Percentiles rank a stretch among this genome's conserved stretches.
Evolutionary conservation across 495 filamentous ascomycete genomes (phyloP).

Genomic region (Annulohypoxylon nitens): DNA sequence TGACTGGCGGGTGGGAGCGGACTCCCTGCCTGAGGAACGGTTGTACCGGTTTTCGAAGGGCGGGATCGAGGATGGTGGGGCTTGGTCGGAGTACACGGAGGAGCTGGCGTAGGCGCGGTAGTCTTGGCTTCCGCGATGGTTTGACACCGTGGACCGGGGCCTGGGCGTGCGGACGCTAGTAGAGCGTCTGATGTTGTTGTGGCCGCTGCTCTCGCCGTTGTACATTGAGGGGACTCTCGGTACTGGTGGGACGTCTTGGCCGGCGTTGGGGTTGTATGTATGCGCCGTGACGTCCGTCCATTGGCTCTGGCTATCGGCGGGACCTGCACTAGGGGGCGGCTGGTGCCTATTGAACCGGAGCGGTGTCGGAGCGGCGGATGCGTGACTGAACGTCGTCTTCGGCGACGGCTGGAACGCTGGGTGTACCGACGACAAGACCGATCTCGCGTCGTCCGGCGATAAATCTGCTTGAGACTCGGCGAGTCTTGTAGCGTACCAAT

Average conservation of each 20-base stretch:
- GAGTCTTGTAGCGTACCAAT: slow-evolving; percentile 44
- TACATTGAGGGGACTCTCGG: slow-evolving; percentile 41
- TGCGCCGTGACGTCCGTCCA: slow-evolving; percentile 47
- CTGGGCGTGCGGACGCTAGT: not conserved
- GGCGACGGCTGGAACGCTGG: slow-evolving; percentile 48
- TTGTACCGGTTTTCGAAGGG: not conserved
- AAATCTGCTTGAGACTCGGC: not conserved
- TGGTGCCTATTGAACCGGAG: slow-evolving; percentile 32
- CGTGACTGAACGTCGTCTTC: slow-evolving; percentile 3
- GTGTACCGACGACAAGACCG: slow-evolving; percentile 46
- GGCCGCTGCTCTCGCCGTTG: not conserved
- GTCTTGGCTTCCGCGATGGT: not conserved
- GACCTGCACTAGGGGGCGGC: not conserved
- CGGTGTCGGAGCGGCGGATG: slow-evolving; percentile 41
- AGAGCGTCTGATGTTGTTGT: not conserved
- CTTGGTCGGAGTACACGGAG: not conserved
- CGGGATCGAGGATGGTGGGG: not conserved
- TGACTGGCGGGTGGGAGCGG: not conserved
- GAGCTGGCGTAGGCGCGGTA: not conserved
- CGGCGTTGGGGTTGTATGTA: slow-evolving; percentile 9
- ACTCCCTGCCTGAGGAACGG: not conserved
- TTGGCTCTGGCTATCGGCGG: not conserved
- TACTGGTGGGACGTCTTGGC: slow-evolving; percentile 23
- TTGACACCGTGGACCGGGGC: not conserved
- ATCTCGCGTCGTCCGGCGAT: slow-evolving; percentile 32